These are phyloP conservation scores for Aspergillus hiratsukae DNA, from an alignment of 2,329 filamentous ascomycete species.

Conservation along the genomic window DNA sequence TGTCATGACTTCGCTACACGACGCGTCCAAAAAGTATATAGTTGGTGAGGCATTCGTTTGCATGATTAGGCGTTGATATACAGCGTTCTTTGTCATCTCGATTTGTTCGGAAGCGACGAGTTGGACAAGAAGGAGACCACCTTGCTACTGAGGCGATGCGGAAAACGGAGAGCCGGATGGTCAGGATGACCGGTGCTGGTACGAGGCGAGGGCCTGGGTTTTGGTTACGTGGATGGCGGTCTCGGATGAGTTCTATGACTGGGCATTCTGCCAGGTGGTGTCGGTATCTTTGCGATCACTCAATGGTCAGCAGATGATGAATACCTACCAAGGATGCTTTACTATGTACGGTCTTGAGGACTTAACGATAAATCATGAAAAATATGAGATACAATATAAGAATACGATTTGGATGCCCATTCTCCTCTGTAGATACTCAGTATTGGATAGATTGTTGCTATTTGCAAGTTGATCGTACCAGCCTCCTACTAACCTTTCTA, in stretches of 20 bases:
- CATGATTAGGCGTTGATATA: slow-evolving; percentile 17
- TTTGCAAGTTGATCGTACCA: background rate
- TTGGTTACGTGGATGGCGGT: background rate
- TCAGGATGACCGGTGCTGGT: background rate
- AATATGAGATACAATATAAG: background rate
- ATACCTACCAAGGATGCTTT: background rate
- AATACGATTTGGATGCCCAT: background rate
- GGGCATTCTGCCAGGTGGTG: background rate
- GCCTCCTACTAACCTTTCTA: background rate
- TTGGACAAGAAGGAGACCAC: background rate
- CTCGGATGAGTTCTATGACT: background rate
- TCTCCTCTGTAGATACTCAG: background rate
- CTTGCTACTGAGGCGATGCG: background rate
- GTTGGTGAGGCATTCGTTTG: slow-evolving; percentile 14
- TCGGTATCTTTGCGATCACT: background rate
- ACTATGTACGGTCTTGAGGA: background rate
- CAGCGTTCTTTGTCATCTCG: background rate
- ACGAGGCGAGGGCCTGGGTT: background rate
- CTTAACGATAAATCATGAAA: background rate
- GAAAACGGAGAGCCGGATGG: background rate
- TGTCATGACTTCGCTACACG: slow-evolving; percentile 3
- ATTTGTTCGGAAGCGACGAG: background rate
- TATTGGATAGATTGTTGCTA: background rate
- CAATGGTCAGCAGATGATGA: background rate
- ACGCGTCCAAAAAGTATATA: slow-evolving; percentile 19